These are phyloP conservation scores for Benincasa hispida DNA, from an alignment of 306 rosid genomes.

Conservation along the genomic window DNA sequence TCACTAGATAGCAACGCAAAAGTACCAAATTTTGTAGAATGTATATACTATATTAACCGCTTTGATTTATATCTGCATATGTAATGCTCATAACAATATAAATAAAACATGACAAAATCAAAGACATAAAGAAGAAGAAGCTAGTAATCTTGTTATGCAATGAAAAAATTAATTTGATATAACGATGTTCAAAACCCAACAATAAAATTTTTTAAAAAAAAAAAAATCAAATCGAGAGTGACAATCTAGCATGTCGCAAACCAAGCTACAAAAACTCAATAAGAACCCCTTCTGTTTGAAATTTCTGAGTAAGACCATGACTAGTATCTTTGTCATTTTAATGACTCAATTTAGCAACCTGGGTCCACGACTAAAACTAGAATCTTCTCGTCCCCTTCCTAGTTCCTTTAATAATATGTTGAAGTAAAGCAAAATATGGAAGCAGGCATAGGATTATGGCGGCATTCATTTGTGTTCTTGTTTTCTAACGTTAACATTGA, in stretches of 20 bases:
- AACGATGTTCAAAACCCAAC: not conserved
- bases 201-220: not conserved
- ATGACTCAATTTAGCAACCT: not conserved
- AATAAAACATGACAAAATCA: not conserved
- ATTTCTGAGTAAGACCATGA: not conserved
- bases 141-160: not conserved
- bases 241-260: not conserved
- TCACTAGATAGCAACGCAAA: not conserved
- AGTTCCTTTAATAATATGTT: not conserved
- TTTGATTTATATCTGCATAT: not conserved
- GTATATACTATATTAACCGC: not conserved
- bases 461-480: slow-evolving; percentile 75
- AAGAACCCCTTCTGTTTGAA: not conserved
- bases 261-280: not conserved
- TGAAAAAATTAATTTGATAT: not conserved
- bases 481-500: not conserved
- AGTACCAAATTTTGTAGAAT: not conserved
- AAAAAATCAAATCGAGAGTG: not conserved
- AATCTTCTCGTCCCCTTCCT: not conserved
- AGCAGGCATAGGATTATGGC: not conserved
- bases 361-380: not conserved
- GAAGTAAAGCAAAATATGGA: not conserved
- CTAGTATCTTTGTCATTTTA: not conserved
- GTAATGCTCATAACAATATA: not conserved
- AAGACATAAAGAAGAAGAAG: not conserved